Base-by-base conservation (phyloP, 805 yeast genomes). In the Danielozyma ontarioensis region DNA sequence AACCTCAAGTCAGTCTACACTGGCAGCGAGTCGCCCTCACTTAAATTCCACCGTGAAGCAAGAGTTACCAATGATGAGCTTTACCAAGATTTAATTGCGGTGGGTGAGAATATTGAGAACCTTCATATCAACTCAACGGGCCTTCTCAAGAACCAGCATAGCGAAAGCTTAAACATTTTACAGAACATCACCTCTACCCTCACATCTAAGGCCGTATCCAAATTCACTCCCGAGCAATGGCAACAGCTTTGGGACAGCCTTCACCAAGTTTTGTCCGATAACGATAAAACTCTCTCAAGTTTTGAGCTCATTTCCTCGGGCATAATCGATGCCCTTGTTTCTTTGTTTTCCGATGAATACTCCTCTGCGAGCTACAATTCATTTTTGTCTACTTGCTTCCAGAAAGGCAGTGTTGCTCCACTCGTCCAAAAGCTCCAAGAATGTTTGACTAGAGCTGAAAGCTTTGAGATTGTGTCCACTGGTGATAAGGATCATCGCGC, bases 251-350 rank as follows among this genome's bases (percentile, higher is more conserved):
- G 65, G 68, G 32, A 25, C 3, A 33, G 33, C 5, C 43, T 64
- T 14, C 34, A 43, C 19, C 19, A 13, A 13, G 41, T 46, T 1
- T 25, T 60, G 12, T 33, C 31, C 3, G 35, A 28, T 17, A 33
- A 37, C 15, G 29, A 32, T 2, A 34, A 42, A 13, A 28, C 28
- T 17, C 40, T 83, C 4, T 84, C 95, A 0, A 80, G 89, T 37
- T 85, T 78, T 58, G 95, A 87, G 51, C 61, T 88, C 22, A 67
- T 79, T 4, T 70, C 82, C 2, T 82, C 88, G 2, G 88, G 88
- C 0, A 53, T 84, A 5, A 66, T 82, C 5, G 62, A 64, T 4
- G 46, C 64, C 1, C 50, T 82, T 18, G 45, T 63, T 3, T 16
- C 36, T 1, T 34, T 67, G 2, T 72, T 77, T 8, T 6, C 22